Percentiles rank a stretch among this genome's conserved stretches.
phyloP scores from a whole-genome alignment of 2,329 filamentous ascomycete genomes.

The Aureobasidium zeae region DNA sequence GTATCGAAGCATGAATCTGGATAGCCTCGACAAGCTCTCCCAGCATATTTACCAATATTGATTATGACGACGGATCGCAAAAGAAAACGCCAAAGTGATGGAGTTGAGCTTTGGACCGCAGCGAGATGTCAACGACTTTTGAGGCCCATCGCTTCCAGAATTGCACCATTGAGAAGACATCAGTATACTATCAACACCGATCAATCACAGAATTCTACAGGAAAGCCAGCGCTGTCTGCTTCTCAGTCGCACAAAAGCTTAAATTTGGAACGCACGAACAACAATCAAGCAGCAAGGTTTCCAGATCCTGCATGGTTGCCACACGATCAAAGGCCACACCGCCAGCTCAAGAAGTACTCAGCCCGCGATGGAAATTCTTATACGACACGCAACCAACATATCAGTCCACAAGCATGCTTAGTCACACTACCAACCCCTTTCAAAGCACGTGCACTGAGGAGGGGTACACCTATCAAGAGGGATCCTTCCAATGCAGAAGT shows the following conservation, averaged over 20 bases:
- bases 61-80: slow-evolving; percentile 7
- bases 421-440: slow-evolving; percentile 16
- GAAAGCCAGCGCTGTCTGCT: not conserved
- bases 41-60: not conserved
- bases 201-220: not conserved
- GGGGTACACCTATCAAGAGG: slow-evolving; percentile 2
- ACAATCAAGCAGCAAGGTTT: not conserved
- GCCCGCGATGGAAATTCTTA: not conserved
- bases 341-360: slow-evolving; percentile 7
- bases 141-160: slow-evolving; percentile 34
- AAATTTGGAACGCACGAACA: not conserved
- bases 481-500: not conserved
- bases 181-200: slow-evolving; percentile 5
- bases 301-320: slow-evolving; percentile 21
- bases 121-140: slow-evolving; percentile 36
- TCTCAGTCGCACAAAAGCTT: not conserved
- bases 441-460: slow-evolving; percentile 8
- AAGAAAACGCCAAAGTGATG: slow-evolving; percentile 12
- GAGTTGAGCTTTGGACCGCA: slow-evolving; percentile 30
- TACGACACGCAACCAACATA: not conserved
- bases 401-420: not conserved
- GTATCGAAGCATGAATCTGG: not conserved
- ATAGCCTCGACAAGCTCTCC: too few relatives aligned
- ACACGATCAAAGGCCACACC: not conserved
- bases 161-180: slow-evolving; percentile 31